Percentiles rank a stretch among this genome's conserved stretches.
These are phyloP conservation scores for Russula griseocarnosa DNA, from an alignment of 768 basidiomycete genomes.

Conservation along the genomic window DNA sequence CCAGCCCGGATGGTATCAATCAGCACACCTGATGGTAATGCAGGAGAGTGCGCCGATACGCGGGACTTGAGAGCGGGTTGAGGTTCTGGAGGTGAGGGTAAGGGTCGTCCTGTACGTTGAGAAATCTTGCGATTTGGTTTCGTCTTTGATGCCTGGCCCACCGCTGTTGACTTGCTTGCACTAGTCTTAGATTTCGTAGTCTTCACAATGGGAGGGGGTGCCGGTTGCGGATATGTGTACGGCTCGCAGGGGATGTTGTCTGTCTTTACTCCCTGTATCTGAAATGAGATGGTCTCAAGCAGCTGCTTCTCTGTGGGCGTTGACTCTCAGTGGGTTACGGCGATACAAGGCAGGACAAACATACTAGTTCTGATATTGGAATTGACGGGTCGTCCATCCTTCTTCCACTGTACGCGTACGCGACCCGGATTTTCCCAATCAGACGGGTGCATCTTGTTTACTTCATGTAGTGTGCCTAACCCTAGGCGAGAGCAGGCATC, in stretches of 20 bases:
- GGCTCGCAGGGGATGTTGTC: constrained; percentile 66
- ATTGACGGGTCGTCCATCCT: constrained; percentile 64
- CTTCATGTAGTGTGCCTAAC: constrained; percentile 80
- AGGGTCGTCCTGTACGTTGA: constrained; percentile 33
- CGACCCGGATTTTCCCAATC: constrained; percentile 99
- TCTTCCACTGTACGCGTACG: constrained; percentile 90
- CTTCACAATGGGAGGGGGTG: constrained; percentile 33
- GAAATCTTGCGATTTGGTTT: constrained; percentile 30
- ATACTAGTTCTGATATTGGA: constrained; percentile 70
- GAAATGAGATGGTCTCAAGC: constrained; percentile 65
- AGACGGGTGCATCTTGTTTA: constrained; percentile 84
- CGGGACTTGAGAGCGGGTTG: constrained; percentile 68
- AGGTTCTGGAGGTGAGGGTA: constrained; percentile 75
- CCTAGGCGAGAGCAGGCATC: constrained; percentile 76
- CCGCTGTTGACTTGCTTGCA: constrained; percentile 30
- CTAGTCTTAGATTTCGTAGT: constrained; percentile 32
- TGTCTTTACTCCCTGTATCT: constrained; percentile 69
- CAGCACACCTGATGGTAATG: constrained; percentile 25
- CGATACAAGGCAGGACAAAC: constrained; percentile 32
- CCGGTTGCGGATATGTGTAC: constrained; percentile 40
- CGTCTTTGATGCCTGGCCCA: constrained; percentile 27
- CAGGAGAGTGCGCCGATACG: constrained; percentile 27
- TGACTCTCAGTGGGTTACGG: constrained; percentile 7
- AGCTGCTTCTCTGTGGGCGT: constrained; percentile 59
- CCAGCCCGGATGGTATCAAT: constrained; percentile 28